Percentiles rank a stretch among this genome's conserved stretches.
phyloP scores from a whole-genome alignment of 768 basidiomycete genomes.

The Termitomyces sp. region DNA sequence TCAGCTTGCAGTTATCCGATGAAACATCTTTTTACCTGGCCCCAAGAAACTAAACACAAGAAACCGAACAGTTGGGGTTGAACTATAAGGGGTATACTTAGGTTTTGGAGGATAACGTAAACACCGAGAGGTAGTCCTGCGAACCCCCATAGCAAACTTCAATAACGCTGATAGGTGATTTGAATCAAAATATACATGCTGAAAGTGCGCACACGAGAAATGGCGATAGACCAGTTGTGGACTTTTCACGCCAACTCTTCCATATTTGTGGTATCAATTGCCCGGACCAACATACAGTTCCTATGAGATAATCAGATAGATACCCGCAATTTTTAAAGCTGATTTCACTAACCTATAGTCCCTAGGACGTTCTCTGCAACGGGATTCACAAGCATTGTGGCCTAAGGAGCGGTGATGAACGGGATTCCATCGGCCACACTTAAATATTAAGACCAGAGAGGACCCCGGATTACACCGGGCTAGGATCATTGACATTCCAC shows the following conservation, averaged over 20 bases:
- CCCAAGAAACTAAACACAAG: slow-evolving; percentile 59
- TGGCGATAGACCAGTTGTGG: slow-evolving; percentile 65
- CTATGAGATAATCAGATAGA: slow-evolving; percentile 23
- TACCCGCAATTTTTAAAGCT: not conserved
- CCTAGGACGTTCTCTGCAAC: slow-evolving; percentile 67
- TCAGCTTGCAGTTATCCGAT: not conserved
- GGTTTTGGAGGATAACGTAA: slow-evolving; percentile 58
- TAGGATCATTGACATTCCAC: too few species aligned
- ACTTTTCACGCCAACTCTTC: slow-evolving; percentile 68
- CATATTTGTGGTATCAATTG: slow-evolving; percentile 70
- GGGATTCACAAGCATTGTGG: slow-evolving; percentile 40
- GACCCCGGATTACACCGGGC: too few species aligned
- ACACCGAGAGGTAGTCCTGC: slow-evolving; percentile 60
- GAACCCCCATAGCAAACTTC: slow-evolving; percentile 59
- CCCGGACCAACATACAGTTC: slow-evolving; percentile 62
- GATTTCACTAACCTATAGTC: slow-evolving; percentile 51
- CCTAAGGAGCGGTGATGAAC: not conserved
- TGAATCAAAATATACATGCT: too few species aligned
- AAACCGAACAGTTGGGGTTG: slow-evolving; percentile 65
- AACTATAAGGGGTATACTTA: slow-evolving; percentile 71
- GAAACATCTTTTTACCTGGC: slow-evolving; percentile 43
- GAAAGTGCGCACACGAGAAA: slow-evolving; percentile 51
- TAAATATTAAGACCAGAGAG: not conserved
- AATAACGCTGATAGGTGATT: not conserved
- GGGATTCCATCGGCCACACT: not conserved